phyloP scores from a whole-genome alignment of 495 filamentous ascomycete species.

The Pseudevernia furfuracea region DNA sequence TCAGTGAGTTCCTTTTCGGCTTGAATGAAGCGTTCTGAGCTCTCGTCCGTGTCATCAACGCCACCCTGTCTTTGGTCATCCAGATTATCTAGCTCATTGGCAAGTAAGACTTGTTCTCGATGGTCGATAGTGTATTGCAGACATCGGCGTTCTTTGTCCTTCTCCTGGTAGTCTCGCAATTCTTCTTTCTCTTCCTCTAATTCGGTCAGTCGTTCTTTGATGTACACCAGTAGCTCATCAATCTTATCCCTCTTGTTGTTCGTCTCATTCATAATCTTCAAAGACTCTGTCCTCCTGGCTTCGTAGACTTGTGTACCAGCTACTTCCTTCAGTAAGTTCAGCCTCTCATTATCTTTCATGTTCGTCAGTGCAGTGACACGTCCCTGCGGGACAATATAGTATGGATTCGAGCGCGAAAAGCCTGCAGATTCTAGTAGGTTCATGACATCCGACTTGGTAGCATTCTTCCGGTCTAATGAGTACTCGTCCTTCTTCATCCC shows the following conservation, averaged over 20 bases:
- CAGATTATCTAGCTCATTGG: constrained; percentile 69
- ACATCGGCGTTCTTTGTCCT: constrained; percentile 86
- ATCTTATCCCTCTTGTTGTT: constrained; percentile 91
- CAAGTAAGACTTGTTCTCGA: constrained; percentile 72
- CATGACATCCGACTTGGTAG: constrained; percentile 89
- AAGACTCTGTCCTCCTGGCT: constrained; percentile 73
- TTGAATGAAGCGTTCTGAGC: constrained; percentile 64
- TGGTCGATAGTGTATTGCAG: constrained; percentile 92
- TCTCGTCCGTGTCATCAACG: constrained; percentile 74
- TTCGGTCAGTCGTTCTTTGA: constrained; percentile 80
- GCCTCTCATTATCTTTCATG: constrained; percentile 88
- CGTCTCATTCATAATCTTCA: constrained; percentile 96
- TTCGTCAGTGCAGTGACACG: constrained; percentile 94
- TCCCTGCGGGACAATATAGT: constrained; percentile 97
- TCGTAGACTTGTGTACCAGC: constrained; percentile 97
- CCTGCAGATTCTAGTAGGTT: constrained; percentile 93
- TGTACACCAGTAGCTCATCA: constrained; percentile 82
- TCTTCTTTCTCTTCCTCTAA: constrained; percentile 97
- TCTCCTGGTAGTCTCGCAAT: constrained; percentile 83
- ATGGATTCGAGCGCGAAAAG: constrained; percentile 95
- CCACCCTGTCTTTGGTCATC: constrained; percentile 75
- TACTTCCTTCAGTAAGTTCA: constrained; percentile 91
- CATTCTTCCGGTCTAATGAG: constrained; percentile 89
- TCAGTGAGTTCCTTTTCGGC: constrained; percentile 73
- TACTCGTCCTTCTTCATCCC: constrained; percentile 98